phyloP scores from a whole-genome alignment of 371 early-diverging fungal species.

The Rhizopus delemar region DNA sequence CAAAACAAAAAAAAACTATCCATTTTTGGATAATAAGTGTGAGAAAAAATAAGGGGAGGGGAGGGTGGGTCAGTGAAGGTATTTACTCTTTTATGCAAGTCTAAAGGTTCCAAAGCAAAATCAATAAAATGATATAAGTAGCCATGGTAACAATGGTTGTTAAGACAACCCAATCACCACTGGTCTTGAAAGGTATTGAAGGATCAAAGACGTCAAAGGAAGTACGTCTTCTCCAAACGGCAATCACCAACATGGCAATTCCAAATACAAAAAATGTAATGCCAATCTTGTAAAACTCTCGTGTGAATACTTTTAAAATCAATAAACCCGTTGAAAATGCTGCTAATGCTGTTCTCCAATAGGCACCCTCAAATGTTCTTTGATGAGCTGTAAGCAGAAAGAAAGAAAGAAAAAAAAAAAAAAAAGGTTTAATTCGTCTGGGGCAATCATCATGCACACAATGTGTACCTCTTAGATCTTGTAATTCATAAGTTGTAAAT shows the following conservation, averaged over 20 bases:
- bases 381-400: conserved; percentile 56
- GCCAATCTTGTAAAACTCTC: conserved; percentile 71
- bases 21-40: neutral
- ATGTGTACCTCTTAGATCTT: conserved; percentile 43
- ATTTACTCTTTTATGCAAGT: neutral
- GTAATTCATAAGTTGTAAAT: conserved; percentile 41
- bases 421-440: neutral
- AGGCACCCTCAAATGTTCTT: conserved; percentile 79
- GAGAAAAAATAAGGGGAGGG: neutral
- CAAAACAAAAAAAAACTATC: too few species aligned
- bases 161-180: conserved; percentile 53
- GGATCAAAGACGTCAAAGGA: conserved; percentile 52
- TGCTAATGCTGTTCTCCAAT: conserved; percentile 74
- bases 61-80: too few species aligned
- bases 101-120: conserved; percentile 38
- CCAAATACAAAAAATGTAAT: conserved; percentile 75
- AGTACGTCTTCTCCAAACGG: conserved; percentile 56
- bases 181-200: conserved; percentile 47
- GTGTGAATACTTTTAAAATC: conserved; percentile 69
- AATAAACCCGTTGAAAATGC: conserved; percentile 71
- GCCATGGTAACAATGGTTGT: conserved; percentile 54
- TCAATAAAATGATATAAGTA: conserved; percentile 51
- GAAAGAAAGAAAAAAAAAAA: neutral
- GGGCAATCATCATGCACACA: neutral
- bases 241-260: conserved; percentile 65